Base-by-base conservation (phyloP, 2,329 filamentous ascomycete genomes). In the Alternaria triticina region DNA sequence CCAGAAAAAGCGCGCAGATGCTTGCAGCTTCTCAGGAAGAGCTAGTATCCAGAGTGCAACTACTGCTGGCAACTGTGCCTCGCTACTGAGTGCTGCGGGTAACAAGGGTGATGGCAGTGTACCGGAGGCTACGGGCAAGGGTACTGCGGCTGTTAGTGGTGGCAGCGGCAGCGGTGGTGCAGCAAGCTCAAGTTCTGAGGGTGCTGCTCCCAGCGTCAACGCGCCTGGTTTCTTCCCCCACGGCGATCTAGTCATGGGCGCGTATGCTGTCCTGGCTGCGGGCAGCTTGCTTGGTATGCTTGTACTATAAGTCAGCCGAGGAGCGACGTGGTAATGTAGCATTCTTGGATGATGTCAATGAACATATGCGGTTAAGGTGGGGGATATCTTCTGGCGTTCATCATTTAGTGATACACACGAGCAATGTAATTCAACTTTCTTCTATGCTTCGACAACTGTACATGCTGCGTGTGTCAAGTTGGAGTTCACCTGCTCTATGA, bases 21-120 rank as follows among this genome's bases (percentile, higher is more conserved):
- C 91, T 11, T 96, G 92, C 77, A 85, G 88, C 82, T 94, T 94
- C 79, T 82, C 84, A 45, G 90, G 91, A 66, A 81, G 88, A 70
- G 92, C 90, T 54, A 82, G 83, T 52, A 82, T 85, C 23, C 86
- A 86, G 77, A 79, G 83, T 59, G 74, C 83, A 17, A 80, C 82
- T 22, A 82, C 85, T 4, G 75, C 76, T 22, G 81, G 82, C 20
- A 80, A 78, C 50, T 95, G 92, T 85, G 77, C 81, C 46, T 72
- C 81, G 45, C 82, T 90, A 61, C 81, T 95, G 55, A 80, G 82
- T 23, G 85, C 88, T 58, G 91, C 91, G 55, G 90, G 89, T 66
- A 83, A 86, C 13, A 84, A 83, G 64, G 88, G 87, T 20, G 86
- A 84, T 22, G 87, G 87, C 33, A 82, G 78, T 22, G 86, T 88